Evolutionary conservation across 2,329 filamentous ascomycete species (phyloP).

Genomic region (Aureobasidium sp.): DNA sequence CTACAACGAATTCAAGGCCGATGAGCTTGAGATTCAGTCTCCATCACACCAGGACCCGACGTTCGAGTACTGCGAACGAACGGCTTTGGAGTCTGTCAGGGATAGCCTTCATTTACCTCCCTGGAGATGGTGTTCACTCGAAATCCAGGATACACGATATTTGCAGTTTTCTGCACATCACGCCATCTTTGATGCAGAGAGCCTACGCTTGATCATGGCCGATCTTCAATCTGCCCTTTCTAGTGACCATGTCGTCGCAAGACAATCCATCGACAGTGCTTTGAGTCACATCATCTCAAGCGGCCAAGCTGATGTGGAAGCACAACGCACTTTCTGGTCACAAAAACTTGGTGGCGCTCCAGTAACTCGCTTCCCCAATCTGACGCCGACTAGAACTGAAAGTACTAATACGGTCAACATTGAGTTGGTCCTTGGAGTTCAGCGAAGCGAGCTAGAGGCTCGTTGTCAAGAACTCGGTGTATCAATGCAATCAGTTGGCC

Average conservation of each 20-base stretch:
- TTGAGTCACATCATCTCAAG: constrained; percentile 40
- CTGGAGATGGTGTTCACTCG: constrained; percentile 55
- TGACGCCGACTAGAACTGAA: constrained; percentile 54
- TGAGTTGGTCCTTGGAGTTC: constrained; percentile 33
- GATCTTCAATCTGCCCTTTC: constrained; percentile 46
- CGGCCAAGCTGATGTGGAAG: constrained; percentile 26
- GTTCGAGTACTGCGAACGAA: background rate
- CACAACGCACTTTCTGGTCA: constrained; percentile 56
- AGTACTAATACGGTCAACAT: constrained; percentile 31
- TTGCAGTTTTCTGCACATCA: constrained; percentile 62
- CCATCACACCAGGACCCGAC: background rate
- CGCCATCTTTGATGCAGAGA: constrained; percentile 77
- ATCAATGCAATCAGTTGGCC: constrained; percentile 68
- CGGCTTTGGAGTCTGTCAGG: constrained; percentile 30
- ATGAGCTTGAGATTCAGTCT: constrained; percentile 37
- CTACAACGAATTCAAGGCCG: constrained; percentile 35
- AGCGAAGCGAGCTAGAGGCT: constrained; percentile 45
- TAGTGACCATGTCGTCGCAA: constrained; percentile 21
- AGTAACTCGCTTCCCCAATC: constrained; percentile 66
- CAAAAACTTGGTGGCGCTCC: constrained; percentile 29
- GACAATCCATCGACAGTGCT: constrained; percentile 35
- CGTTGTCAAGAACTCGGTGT: constrained; percentile 53
- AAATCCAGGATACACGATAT: constrained; percentile 20
- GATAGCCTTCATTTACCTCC: constrained; percentile 47
- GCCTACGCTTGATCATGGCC: constrained; percentile 57